phyloP scores from a whole-genome alignment of 2,329 filamentous ascomycete genomes.

The Scytalidium sp. region DNA sequence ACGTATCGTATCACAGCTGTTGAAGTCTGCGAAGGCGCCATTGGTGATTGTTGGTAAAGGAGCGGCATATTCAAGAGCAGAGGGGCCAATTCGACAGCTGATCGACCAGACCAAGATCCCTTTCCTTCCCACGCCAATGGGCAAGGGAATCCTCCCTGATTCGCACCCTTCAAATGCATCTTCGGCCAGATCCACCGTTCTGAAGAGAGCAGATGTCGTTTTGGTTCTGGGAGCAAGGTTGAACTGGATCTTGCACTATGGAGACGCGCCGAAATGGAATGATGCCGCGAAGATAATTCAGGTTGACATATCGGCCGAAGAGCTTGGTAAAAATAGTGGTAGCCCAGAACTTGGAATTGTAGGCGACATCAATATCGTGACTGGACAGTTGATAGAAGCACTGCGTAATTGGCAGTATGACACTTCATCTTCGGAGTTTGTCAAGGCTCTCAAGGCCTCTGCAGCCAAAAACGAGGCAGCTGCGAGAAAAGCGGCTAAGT shows the following conservation, averaged over 20 bases:
- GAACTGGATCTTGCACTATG: conserved; percentile 58
- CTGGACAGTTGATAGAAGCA: conserved; percentile 39
- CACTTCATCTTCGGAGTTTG: conserved; percentile 29
- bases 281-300: conserved; percentile 48
- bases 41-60: conserved; percentile 54
- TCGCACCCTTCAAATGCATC: conserved; percentile 50
- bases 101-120: conserved; percentile 46
- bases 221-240: conserved; percentile 51
- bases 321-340: conserved; percentile 52
- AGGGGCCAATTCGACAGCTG: conserved; percentile 39
- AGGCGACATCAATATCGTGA: conserved; percentile 48
- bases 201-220: conserved; percentile 52
- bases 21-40: conserved; percentile 46
- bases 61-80: conserved; percentile 50
- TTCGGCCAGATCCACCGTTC: conserved; percentile 49
- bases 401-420: conserved; percentile 43
- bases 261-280: conserved; percentile 52
- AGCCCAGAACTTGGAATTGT: conserved; percentile 45
- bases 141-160: conserved; percentile 54
- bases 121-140: conserved; percentile 57
- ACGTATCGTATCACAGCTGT: conserved; percentile 36
- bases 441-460: conserved; percentile 30
- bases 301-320: conserved; percentile 50
- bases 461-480: conserved; percentile 44
- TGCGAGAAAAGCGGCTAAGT: conserved; percentile 38